These are phyloP conservation scores for Kodamaea kaohsiungensis DNA, from an alignment of 805 yeast species.

Conservation along the genomic window DNA sequence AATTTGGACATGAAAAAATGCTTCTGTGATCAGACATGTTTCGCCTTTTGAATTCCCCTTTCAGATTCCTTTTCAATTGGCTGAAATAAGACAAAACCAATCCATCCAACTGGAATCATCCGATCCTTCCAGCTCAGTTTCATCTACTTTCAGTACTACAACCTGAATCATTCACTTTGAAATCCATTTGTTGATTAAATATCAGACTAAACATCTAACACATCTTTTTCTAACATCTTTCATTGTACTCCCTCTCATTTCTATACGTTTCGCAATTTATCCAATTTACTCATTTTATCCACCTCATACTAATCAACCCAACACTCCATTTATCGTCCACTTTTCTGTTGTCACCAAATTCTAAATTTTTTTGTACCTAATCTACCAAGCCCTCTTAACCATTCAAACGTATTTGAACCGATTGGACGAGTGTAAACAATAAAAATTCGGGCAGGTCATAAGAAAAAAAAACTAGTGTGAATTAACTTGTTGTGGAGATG, in stretches of 20 bases:
- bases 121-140: not conserved
- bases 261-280: too few species aligned
- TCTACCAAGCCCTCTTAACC: not conserved
- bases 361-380: not conserved
- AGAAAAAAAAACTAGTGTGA: not conserved
- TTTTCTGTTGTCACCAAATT: not conserved
- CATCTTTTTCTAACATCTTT: not conserved
- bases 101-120: not conserved
- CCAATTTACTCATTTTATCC: not conserved
- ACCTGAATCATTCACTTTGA: too few species aligned
- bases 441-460: not conserved
- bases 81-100: not conserved
- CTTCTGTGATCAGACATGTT: not conserved
- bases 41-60: not conserved
- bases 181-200: not conserved
- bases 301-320: not conserved
- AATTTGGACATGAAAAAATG: not conserved
- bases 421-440: not conserved
- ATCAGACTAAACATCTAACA: not conserved
- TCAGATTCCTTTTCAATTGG: not conserved
- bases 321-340: not conserved
- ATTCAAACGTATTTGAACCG: not conserved
- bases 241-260: too few species aligned
- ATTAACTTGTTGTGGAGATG: conserved; percentile 21
- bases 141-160: not conserved